Base-by-base conservation (phyloP, 2,329 filamentous ascomycete genomes). In the Diaporthe capsici region DNA sequence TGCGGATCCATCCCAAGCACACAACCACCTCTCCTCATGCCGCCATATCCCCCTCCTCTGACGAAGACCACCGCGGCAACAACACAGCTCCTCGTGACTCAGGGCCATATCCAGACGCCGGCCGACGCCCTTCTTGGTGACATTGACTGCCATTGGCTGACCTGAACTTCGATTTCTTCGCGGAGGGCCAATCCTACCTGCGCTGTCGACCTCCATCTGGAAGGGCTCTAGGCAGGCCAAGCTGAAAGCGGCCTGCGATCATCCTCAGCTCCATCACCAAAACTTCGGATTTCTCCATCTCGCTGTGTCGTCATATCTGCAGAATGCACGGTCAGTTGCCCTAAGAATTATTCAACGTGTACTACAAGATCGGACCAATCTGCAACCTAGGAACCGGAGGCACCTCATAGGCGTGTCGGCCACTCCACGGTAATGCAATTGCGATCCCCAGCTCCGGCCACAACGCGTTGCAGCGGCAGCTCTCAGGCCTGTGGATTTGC, bases 1-100 rank as follows among this genome's bases (percentile, higher is more conserved):
- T 51, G 47, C 63, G 63, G 63, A 17, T 39, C 63, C 8, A 68
- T 12, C n/a, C 44, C 44, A 9, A 49, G 44, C 63, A 68, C 63
- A 15, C 42, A 49, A 65, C 44, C 13, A 20, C 22, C 7, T 28
- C 63, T 39, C 47, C 28, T 68, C 44, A 53, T 68, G 31, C 63
- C 63, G 47, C 47, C 63, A 53, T 53, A 25, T 25, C 17, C 13
- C 47, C 63, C 22, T 47, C 63, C 4, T 68, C 63, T 68, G 63
- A 68, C 63, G 47, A 37, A 67, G 28, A 68, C 63, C 44, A 53
- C 47, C 31, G 13, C 31, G 63, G 20, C 31, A 15, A 15, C 20
- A 20, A 39, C 44, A 31, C 39, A 37, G n/a, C 34, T 17, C 39
- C 31, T 39, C 10, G 13, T 68, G 47, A 28, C 63, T 68, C 47